Base-by-base conservation (phyloP, 306 rosid genomes). In the Mimosa bimucronata region DNA sequence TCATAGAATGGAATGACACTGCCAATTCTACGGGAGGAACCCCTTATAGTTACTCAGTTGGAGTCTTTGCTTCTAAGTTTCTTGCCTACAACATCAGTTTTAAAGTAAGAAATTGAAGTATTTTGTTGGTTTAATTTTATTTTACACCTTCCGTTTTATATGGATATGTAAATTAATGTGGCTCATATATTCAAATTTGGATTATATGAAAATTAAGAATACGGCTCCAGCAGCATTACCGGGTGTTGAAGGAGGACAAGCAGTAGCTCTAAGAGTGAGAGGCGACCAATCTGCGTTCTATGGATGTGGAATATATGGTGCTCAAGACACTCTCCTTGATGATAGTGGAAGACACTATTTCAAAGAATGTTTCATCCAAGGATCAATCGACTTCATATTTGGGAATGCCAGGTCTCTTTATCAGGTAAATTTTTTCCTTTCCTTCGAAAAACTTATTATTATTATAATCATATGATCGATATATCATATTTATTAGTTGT, bases 251-350 rank as follows among this genome's bases (percentile, higher is more conserved):
- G 97, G 97, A 74, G 97, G 85, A 23, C 98, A 94, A 65, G 98
- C 97, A 15, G 91, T 94, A 81, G 97, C 98, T 7, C 46, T 92
- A 68, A 81, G 92, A 74, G 81, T 94, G 6, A 62, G 77, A 0
- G 91, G 97, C 15, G 98, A 94, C 82, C 83, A 86, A 86, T 86
- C 73, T 3, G 94, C 97, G 65, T 94, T 92, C 75, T 88, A 90
- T 79, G 92, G 93, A 10, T 91, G 94, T 73, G 97, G 98, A n/a
- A 88, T 94, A 41, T 92, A 89, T 83, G 97, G 98, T 50, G 93
- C 90, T 1, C 97, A 92, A 55, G 98, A 94, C 88, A 94, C 97
- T 1, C 89, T 90, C 21, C 74, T 86, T 82, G 98, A 94, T 79
- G 94, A 92, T 10, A 31, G 0, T 45, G 98, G 97, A 37, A 91